phyloP scores from a whole-genome alignment of 2,329 filamentous ascomycete genomes.

The Colletotrichum brevisporum region DNA sequence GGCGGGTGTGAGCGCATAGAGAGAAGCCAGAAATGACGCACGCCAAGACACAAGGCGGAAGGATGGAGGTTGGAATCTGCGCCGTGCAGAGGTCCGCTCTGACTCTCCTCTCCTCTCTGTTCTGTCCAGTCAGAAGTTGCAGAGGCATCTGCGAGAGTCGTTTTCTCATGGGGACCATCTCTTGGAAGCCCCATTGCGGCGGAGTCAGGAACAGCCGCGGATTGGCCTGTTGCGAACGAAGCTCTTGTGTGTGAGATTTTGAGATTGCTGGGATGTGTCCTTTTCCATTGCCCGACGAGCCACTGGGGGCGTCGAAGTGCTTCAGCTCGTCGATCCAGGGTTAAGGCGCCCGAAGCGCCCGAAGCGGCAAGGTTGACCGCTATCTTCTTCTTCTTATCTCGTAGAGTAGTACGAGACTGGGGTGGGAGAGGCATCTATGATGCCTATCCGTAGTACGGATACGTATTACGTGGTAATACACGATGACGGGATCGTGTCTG shows the following conservation, averaged over 20 bases:
- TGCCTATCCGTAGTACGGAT: background rate
- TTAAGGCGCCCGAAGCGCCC: constrained; percentile 23
- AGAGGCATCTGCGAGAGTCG: constrained; percentile 15
- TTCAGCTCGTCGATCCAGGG: constrained; percentile 8
- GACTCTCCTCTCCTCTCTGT: constrained; percentile 4
- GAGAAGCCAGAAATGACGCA: constrained; percentile 27
- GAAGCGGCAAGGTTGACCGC: background rate
- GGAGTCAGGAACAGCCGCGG: constrained; percentile 11
- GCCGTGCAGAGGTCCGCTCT: constrained; percentile 4
- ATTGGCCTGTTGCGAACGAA: constrained; percentile 5
- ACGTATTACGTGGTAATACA: background rate
- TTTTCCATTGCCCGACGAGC: constrained; percentile 8
- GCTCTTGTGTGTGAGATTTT: constrained; percentile 3
- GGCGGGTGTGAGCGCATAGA: constrained; percentile 19
- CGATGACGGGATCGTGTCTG: constrained; percentile 23
- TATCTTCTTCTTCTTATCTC: constrained; percentile 2
- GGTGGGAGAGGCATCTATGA: no score
- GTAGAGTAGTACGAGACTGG: background rate
- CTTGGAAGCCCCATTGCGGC: constrained; percentile 11
- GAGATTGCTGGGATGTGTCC: constrained; percentile 21
- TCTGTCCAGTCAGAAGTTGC: constrained; percentile 22
- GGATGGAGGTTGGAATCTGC: constrained; percentile 1
- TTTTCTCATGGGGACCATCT: constrained; percentile 14
- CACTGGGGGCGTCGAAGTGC: constrained; percentile 1
- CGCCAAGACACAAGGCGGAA: constrained; percentile 16